Base-by-base conservation (phyloP, 1,284 basidiomycete species). In the Athelia psychrophila region DNA sequence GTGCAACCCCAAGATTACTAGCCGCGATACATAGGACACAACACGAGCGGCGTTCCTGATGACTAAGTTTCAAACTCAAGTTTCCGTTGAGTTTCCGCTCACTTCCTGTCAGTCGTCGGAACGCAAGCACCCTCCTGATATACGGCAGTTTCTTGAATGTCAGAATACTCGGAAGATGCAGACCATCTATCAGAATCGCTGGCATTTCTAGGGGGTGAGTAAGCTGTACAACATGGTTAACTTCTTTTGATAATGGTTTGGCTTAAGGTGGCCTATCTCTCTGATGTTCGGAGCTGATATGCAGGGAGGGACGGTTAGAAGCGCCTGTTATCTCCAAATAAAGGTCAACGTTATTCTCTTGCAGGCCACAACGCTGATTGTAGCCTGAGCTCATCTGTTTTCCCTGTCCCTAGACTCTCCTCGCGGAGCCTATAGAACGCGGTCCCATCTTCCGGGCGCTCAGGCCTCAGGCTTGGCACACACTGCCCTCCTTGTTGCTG, bases 371-470 rank as follows among this genome's bases (percentile, higher is more conserved):
- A 86, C 83, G 12, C 73, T 88, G n/a, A 71, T 88, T 15, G 86
- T 84, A n/a, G n/a, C n/a, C n/a, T n/a, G n/a, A 49, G 85, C 88
- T 65, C 84, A 85, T 55, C 70, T 88, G 1, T 89, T 87, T 62
- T 88, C 83, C 42, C 85, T 84, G 12, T 79, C 80, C 2, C 69
- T 89, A n/a, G n/a, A n/a, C n/a, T 5, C 76, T 84, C 50, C 72
- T 88, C 19, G 81, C 83, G 2, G 84, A 88, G 61, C 70, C 75
- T 22, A 80, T 89, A 8, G 83, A 90, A 63, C 65, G 75, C 49
- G 73, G 75, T 1, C 59, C 80, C 4, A 64, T 88, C 10, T 60
- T 68, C 47, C 2, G 50, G 86, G 85, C 84, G 0, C 60, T 89
- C 6, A 86, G 88, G 62, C 77, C 89, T 3, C 84, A 84, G 2